A percentile compares a stretch with the other conserved stretches of the same genome.
Evolutionary conservation across 306 rosid species (phyloP).

Genomic region (Prunus padus): DNA sequence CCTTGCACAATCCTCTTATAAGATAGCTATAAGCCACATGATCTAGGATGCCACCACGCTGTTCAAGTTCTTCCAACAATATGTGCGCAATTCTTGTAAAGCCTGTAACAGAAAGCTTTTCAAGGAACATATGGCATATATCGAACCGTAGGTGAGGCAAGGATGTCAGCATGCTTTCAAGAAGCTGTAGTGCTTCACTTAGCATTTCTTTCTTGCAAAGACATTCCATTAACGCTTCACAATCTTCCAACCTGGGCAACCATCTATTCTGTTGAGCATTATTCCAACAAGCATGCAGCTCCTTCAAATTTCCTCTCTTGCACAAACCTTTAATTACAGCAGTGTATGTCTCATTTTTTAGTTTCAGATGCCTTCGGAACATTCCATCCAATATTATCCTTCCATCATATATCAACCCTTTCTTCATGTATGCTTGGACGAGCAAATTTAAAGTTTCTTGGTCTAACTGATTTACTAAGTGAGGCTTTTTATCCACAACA

Average conservation of each 20-base stretch:
- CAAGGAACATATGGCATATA: constrained; percentile 47
- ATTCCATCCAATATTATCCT: constrained; percentile 50
- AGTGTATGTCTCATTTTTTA: constrained; percentile 58
- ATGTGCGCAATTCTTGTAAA: constrained; percentile 41
- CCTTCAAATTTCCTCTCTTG: constrained; percentile 59
- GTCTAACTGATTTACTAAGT: constrained; percentile 49
- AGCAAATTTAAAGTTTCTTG: constrained; percentile 58
- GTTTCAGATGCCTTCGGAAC: constrained; percentile 43
- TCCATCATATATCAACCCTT: constrained; percentile 51
- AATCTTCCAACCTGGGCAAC: constrained; percentile 56
- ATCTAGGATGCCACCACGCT: constrained; percentile 46
- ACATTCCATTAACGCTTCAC: constrained; percentile 45
- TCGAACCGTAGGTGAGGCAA: constrained; percentile 48
- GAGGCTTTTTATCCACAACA: constrained; percentile 51
- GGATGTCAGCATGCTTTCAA: constrained; percentile 62
- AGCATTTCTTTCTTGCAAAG: constrained; percentile 52
- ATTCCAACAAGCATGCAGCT: constrained; percentile 54
- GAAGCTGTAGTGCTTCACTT: constrained; percentile 54
- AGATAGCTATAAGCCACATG: constrained; percentile 46
- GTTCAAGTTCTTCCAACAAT: constrained; percentile 49
- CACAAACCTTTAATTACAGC: constrained; percentile 54
- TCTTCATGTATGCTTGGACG: constrained; percentile 60
- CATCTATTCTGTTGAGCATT: constrained; percentile 54
- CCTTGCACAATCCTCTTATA: constrained; percentile 51
- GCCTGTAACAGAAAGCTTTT: constrained; percentile 48